These are phyloP conservation scores for Fusarium sp. DNA, from an alignment of 2,329 filamentous ascomycete species.

Conservation along the genomic window DNA sequence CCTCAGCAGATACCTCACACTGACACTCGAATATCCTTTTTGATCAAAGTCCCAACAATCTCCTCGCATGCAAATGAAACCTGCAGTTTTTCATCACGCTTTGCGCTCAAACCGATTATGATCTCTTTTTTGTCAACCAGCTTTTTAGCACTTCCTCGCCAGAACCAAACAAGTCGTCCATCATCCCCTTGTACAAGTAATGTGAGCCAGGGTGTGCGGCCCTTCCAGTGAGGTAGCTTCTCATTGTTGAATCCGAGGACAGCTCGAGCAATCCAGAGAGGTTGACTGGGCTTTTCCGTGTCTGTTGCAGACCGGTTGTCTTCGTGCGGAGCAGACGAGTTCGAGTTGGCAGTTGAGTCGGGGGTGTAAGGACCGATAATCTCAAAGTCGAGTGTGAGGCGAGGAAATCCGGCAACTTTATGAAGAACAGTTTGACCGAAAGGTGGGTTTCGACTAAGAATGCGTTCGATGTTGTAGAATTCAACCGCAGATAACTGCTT, in stretches of 20 bases:
- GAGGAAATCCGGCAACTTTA: constrained; percentile 75
- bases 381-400: constrained; percentile 55
- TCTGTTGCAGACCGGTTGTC: not conserved
- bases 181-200: constrained; percentile 73
- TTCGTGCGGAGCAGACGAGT: not conserved
- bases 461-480: constrained; percentile 77
- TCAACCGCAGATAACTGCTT: constrained; percentile 74
- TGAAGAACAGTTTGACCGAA: constrained; percentile 78
- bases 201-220: constrained; percentile 74
- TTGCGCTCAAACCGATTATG: constrained; percentile 66
- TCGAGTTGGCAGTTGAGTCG: not conserved
- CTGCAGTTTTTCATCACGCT: constrained; percentile 64
- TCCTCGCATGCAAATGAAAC: constrained; percentile 85
- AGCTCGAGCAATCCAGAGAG: constrained; percentile 63
- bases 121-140: constrained; percentile 67
- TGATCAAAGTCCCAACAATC: constrained; percentile 71
- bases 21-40: constrained; percentile 34
- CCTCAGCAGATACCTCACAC: not conserved
- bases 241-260: constrained; percentile 78
- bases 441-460: constrained; percentile 82
- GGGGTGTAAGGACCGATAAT: constrained; percentile 37
- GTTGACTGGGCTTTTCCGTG: not conserved
- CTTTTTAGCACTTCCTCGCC: constrained; percentile 69
- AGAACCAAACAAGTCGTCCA: constrained; percentile 71
- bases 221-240: constrained; percentile 68